Evolutionary conservation across 148 eudicot species (phyloP).

Genomic region (Rhododendron henanense): DNA sequence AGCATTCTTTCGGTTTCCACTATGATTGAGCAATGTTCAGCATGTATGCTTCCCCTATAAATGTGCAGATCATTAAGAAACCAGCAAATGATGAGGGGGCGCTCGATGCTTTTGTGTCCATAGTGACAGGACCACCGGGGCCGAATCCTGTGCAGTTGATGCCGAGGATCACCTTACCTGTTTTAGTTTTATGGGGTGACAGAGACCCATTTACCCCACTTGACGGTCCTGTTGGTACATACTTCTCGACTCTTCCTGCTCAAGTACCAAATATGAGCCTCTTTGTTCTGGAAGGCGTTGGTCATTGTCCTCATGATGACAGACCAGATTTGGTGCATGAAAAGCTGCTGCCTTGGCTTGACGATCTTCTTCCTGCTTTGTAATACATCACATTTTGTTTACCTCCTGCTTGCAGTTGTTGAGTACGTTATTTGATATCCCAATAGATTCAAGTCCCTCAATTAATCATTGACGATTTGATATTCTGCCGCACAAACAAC

Average conservation of each 20-base stretch:
- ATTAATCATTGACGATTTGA: neutral
- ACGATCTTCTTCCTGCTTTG: constrained; percentile 14
- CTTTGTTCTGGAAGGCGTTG: constrained; percentile 68
- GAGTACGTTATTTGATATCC: neutral
- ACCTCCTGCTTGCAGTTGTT: neutral
- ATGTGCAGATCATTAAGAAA: constrained; percentile 63
- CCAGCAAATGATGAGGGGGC: constrained; percentile 84
- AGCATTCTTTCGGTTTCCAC: neutral
- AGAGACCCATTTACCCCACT: constrained; percentile 86
- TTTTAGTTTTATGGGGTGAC: constrained; percentile 84
- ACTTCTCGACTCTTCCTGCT: constrained; percentile 59
- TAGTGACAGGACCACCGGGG: constrained; percentile 93
- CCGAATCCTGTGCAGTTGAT: constrained; percentile 80
- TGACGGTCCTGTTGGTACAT: constrained; percentile 93
- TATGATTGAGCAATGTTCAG: neutral
- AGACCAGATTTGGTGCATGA: constrained; percentile 77
- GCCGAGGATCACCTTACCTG: constrained; percentile 53
- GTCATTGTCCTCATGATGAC: constrained; percentile 96
- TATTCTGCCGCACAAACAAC: neutral
- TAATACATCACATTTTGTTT: neutral
- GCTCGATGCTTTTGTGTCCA: constrained; percentile 84
- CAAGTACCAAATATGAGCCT: constrained; percentile 45
- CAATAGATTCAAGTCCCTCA: neutral
- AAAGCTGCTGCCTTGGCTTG: constrained; percentile 82
- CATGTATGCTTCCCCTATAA: neutral